Evolutionary conservation across 2,329 filamentous ascomycete species (phyloP), one percentile per base, ranked within the genome.

Genomic region (Diaporthe ilicicola): DNA sequence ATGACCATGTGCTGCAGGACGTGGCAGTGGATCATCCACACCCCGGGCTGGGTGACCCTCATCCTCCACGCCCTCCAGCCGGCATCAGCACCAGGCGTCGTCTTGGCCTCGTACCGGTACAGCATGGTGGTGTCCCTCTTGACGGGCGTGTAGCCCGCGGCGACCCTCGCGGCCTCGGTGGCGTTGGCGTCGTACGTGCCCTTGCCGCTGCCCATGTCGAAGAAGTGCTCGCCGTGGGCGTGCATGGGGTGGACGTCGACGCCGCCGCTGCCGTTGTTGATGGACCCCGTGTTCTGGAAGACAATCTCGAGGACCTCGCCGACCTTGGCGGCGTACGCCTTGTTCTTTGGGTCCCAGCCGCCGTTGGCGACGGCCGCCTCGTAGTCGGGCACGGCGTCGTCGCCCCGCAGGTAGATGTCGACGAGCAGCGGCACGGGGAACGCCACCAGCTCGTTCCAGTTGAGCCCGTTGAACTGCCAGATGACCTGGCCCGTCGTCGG

Each of bases 21-120:
- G 76, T 91, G 89, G 73, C 89, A 91, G 76, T 91, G 89, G 73
- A 90, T 81, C 87, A 90, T 87, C 88, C 88, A 91, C 3, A 87
- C 87, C 0, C 89, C 89, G 0, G 90, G 85, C 4, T 87, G 74
- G 1, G 77, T 79, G 1, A 86, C 77, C 5, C 81, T 76, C 1
- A 91, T 78, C 12, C 90, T 81, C 90, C 89, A 91, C 0, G 84
- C 89, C 24, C 89, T 81, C 90, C 90, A 92, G 0, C 89, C 88
- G 0, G 83, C 81, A 2, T 82, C 82, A 7, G 81, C 76, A 4
- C 83, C 79, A 0, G 83, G 77, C 2, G 73, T 73, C 0, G 82
- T 84, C 29, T 81, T 81, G 4, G 78, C 73, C 0, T 77, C 78
- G 73, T 91, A 92, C 2, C 86, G 79, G 73, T 89, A 89, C 4